Percentiles rank a stretch among this genome's conserved stretches.
These are phyloP conservation scores for Arxiozyma slooffiae DNA, from an alignment of 1,139 yeast genomes.

Conservation along the genomic window DNA sequence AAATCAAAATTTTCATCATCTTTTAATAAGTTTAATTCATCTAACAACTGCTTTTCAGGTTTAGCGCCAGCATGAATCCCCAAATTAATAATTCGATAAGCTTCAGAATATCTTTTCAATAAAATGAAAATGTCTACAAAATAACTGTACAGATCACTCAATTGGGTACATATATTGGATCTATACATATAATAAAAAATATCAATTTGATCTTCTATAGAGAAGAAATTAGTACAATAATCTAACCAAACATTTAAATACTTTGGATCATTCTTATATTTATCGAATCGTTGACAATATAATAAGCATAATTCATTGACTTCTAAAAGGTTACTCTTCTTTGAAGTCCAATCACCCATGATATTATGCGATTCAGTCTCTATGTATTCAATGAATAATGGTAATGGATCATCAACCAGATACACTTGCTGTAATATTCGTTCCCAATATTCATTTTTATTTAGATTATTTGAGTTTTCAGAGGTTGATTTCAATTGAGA, in stretches of 20 bases:
- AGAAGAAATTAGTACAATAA: constrained; percentile 21
- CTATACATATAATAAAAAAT: constrained; percentile 64
- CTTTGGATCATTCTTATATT: constrained; percentile 73
- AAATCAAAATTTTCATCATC: neutral
- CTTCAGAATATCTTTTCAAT: constrained; percentile 43
- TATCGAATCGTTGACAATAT: constrained; percentile 51
- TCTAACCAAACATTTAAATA: constrained; percentile 69
- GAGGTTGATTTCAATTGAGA: neutral
- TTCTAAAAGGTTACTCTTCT: constrained; percentile 57
- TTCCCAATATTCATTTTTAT: neutral
- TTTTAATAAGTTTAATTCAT: constrained; percentile 3
- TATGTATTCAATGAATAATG: constrained; percentile 60
- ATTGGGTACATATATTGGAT: constrained; percentile 57
- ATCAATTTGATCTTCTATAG: constrained; percentile 33
- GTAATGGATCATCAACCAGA: constrained; percentile 66
- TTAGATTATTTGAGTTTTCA: neutral
- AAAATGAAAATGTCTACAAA: constrained; percentile 60
- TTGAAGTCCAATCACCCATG: constrained; percentile 64
- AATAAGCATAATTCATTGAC: constrained; percentile 67
- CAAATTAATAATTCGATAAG: constrained; percentile 49
- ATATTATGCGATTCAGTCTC: constrained; percentile 58
- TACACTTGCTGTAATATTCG: neutral
- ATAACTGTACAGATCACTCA: constrained; percentile 71
- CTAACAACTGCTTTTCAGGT: constrained; percentile 5
- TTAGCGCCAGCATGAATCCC: constrained; percentile 40